Base-by-base conservation (phyloP, 2,329 filamentous ascomycete genomes). In the Neurospora crassa region DNA sequence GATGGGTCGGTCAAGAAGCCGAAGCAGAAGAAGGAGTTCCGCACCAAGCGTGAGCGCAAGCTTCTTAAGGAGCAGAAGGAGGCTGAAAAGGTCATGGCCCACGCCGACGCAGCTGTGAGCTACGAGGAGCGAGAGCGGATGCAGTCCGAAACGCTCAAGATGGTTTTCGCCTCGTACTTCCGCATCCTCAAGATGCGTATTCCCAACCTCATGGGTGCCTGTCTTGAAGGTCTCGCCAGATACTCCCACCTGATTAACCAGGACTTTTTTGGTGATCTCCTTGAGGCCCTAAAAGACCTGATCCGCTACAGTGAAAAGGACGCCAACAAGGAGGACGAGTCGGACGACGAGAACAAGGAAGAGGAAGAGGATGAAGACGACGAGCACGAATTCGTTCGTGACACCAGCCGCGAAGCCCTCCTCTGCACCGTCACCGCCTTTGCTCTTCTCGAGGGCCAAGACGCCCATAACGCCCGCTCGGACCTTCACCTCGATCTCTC, bases 241-340 rank as follows among this genome's bases (percentile, higher is more conserved):
- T 99, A 97, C 79, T 91, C 94, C 3, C 96, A 97, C 79, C 87
- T 99, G 72, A 99, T 99, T 85, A 99, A 99, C 83, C 94, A 99
- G 79, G 93, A 99, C 79, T 98, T 99, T 84, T 99, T 99, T 77
- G 96, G 95, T 40, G 96, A 99, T 79, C 86, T 99, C 40, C 88
- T 99, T 12, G 96, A 98, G 81, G 95, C 94, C 0, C 85, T 99
- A 47, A 96, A 97, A 80, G 96, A 99, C 74, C 87, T 99, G 67
- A 95, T 98, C 76, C 88, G 89, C 4, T 89, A 94, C 75, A 91
- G 92, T 69, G 87, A 91, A 77, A 84, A 86, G 0, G 83, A 86
- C 18, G 84, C 84, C 3, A 82, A 84, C 12, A 82, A 80, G 1
- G 84, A 83, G 4, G 79, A 82, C 1, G 82, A 82, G 2, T 79